A percentile compares a stretch with the other conserved stretches of the same genome.
Evolutionary conservation across 2,329 filamentous ascomycete genomes (phyloP).

Genomic region (Fusarium denticulatum): DNA sequence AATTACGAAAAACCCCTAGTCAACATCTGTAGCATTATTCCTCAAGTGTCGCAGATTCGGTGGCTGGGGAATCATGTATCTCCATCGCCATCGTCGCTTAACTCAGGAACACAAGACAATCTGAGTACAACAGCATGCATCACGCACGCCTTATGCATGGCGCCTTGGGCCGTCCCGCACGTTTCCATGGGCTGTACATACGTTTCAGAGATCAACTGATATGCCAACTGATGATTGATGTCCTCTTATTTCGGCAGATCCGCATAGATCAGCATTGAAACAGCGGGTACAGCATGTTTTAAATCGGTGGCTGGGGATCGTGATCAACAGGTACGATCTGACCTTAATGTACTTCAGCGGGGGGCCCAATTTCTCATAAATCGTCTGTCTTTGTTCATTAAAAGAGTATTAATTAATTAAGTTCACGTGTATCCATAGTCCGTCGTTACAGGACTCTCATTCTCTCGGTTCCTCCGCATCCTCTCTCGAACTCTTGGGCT

Average conservation of each 20-base stretch:
- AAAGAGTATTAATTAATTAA: background rate
- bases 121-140: background rate
- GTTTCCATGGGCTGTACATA: background rate
- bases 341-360: rapidly evolving
- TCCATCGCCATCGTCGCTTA: background rate
- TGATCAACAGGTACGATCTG: constrained; percentile 36
- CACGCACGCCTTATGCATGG: constrained; percentile 2
- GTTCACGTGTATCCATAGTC: constrained; percentile 10
- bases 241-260: constrained; percentile 13
- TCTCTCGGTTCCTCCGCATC: constrained; percentile 8
- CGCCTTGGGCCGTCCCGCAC: constrained; percentile 22
- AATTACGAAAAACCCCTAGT: background rate
- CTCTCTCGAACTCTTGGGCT: background rate
- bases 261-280: background rate
- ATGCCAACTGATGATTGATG: background rate
- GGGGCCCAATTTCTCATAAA: background rate
- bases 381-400: background rate
- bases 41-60: constrained; percentile 6
- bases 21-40: background rate
- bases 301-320: constrained; percentile 18
- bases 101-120: constrained; percentile 27
- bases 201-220: constrained; percentile 14
- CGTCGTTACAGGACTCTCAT: constrained; percentile 13
- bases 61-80: constrained; percentile 12
- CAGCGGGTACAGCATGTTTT: background rate